Percentiles rank a stretch among this genome's conserved stretches.
Evolutionary conservation across 1,284 basidiomycete species (phyloP).

Genomic region (Rhodotorula sp.): DNA sequence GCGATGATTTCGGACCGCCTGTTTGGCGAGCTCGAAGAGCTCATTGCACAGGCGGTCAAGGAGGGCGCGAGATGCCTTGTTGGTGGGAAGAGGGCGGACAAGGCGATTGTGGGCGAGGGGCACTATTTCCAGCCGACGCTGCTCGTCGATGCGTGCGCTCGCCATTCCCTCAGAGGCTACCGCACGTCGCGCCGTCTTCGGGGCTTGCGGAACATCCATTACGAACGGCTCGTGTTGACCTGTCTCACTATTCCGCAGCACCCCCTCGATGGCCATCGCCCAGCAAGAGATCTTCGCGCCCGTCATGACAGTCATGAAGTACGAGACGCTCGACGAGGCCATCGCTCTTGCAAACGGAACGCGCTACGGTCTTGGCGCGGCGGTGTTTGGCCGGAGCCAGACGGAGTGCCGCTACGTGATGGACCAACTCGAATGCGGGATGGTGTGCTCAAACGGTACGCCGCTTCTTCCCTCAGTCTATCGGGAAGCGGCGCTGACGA

Average conservation of each 20-base stretch:
- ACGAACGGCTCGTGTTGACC: no score
- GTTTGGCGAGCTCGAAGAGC: constrained; percentile 69
- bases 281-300: constrained; percentile 84
- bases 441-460: constrained; percentile 89
- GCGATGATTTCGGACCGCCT: constrained; percentile 72
- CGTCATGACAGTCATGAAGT: constrained; percentile 78
- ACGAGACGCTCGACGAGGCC: constrained; percentile 76
- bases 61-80: constrained; percentile 69
- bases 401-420: constrained; percentile 75
- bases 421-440: constrained; percentile 78
- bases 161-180: no score
- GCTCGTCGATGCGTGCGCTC: constrained; percentile 66
- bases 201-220: constrained; percentile 53
- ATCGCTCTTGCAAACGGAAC: constrained; percentile 83
- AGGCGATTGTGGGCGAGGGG: constrained; percentile 56
- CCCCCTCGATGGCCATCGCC: constrained; percentile 72
- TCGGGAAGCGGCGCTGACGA: background rate
- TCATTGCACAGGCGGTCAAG: constrained; percentile 70
- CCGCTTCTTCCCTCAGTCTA: constrained; percentile 12
- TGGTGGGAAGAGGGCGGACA: constrained; percentile 66
- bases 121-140: constrained; percentile 86
- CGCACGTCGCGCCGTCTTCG: no score
- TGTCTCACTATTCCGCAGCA: constrained; percentile 36
- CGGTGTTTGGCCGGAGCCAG: constrained; percentile 86
- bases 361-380: constrained; percentile 84